A percentile compares a stretch with the other conserved stretches of the same genome.
Conservation (phyloP, 2,329 filamentous ascomycete genomes). For the Coniosporium tulheliwenetii region DNA sequence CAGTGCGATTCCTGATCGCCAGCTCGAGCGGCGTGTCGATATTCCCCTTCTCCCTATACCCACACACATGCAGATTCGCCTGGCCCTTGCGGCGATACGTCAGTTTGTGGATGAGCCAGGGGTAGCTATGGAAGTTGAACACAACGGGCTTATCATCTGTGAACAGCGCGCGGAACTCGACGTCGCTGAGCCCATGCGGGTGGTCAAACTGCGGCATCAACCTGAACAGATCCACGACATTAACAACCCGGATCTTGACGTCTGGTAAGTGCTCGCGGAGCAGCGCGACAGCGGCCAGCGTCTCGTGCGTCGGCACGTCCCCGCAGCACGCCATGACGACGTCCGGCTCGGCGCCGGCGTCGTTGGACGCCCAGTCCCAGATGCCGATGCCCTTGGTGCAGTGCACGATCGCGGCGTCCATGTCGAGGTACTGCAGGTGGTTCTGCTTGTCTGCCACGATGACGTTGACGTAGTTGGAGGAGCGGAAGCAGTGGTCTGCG, state of each 20-base stretch:
- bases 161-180: slow-evolving; percentile 54
- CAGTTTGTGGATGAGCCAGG: slow-evolving; percentile 62
- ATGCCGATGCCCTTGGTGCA: slow-evolving; percentile 68
- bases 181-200: slow-evolving; percentile 54
- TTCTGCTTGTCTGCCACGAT: slow-evolving; percentile 68
- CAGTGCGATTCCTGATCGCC: slow-evolving; percentile 62
- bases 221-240: slow-evolving; percentile 69
- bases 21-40: slow-evolving; percentile 69
- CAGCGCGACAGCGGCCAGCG: slow-evolving; percentile 58
- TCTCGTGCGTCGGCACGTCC: slow-evolving; percentile 59
- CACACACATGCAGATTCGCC: slow-evolving; percentile 55
- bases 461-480: slow-evolving; percentile 67
- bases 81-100: slow-evolving; percentile 60
- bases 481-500: slow-evolving; percentile 61
- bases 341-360: slow-evolving; percentile 52
- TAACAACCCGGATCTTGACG: slow-evolving; percentile 64
- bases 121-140: slow-evolving; percentile 77
- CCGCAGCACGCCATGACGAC: slow-evolving; percentile 63
- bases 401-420: slow-evolving; percentile 57
- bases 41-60: slow-evolving; percentile 72
- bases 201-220: slow-evolving; percentile 55
- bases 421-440: slow-evolving; percentile 59
- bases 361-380: slow-evolving; percentile 63
- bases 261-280: slow-evolving; percentile 56
- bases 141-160: slow-evolving; percentile 57